Base-by-base conservation (phyloP, 208 protist species). In the Trypanosoma brucei region DNA sequence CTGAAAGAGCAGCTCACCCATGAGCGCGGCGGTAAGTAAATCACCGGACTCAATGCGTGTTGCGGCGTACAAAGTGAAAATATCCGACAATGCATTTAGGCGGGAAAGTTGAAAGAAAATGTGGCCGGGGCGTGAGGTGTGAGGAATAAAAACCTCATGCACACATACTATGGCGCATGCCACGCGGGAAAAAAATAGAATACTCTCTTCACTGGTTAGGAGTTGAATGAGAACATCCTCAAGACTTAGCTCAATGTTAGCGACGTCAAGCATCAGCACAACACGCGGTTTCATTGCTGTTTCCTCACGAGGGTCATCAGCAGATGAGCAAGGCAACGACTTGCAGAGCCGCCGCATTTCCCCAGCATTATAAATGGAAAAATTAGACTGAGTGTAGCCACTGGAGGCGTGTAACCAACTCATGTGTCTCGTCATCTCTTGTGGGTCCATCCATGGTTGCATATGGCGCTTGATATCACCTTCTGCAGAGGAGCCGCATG, bases 91-190 rank as follows among this genome's bases (percentile, higher is more conserved):
- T 8, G 52, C 65, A 60, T 92, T 68, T 11, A 79, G 68, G 38
- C 77, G 74, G 5, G 83, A 74, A 31, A 94, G 81, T 60, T 88
- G 82, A 68, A 75, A 92, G 22, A 79, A 71, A 5, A 76, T 69
- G 72, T 92, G 82, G 0, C 77, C 54, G n/a, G 68, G 48, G 50
- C 75, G 76, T 2, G 79, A 74, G 6, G 76, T 85, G 59, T 82
- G 80, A 1, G 88, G 77, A 39, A 94, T 73, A 53, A 92, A 90
- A 4, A 91, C 55, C 62, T 94, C 88, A 30, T 90, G 82, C 31
- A 86, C 74, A 59, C 73, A 78, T 22, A 82, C 82, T 55, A 91
- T 46, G 8, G 72, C 80, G 31, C 88, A 71, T 7, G 84, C 72
- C 9, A 83, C 69, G 34, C 56, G 42, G 2, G 55, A 44, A 45